phyloP scores from a whole-genome alignment of 129 eudicot genomes.

The Deinandra increscens region DNA sequence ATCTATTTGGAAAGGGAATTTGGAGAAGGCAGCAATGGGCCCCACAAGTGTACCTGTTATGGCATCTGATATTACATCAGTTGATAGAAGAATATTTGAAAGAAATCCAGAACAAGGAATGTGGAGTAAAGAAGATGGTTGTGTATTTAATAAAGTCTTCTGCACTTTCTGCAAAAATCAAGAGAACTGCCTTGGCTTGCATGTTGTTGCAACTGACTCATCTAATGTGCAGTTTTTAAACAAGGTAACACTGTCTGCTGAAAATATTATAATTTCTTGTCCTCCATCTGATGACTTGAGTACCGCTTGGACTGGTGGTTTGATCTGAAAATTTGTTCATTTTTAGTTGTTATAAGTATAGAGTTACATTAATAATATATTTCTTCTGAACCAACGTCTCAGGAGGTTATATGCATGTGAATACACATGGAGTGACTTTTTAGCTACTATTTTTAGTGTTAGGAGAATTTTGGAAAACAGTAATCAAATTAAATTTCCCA shows the following conservation, averaged over 20 bases:
- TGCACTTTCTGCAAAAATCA: constrained; percentile 69
- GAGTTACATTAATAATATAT: background rate
- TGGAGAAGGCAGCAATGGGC: constrained; percentile 27
- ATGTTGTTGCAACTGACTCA: constrained; percentile 82
- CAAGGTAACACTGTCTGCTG: constrained; percentile 44
- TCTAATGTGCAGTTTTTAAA: constrained; percentile 55
- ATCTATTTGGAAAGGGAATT: constrained; percentile 45
- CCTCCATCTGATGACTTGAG: background rate
- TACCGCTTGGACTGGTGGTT: background rate
- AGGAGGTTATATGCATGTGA: background rate
- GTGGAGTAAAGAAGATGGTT: constrained; percentile 96
- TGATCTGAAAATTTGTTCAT: background rate
- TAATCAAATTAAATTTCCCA: too few species aligned
- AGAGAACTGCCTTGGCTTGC: constrained; percentile 70
- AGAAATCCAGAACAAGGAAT: constrained; percentile 54
- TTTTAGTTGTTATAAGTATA: background rate
- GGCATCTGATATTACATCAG: constrained; percentile 46
- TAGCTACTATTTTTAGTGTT: background rate
- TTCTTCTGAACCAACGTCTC: background rate
- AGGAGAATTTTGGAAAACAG: too few species aligned
- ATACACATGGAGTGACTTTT: background rate
- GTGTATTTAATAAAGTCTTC: constrained; percentile 65
- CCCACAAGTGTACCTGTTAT: constrained; percentile 38
- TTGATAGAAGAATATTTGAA: constrained; percentile 51
- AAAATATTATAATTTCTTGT: constrained; percentile 5